Conservation (phyloP, 2,329 filamentous ascomycete species). For the Teratosphaeria epicoccoides region DNA sequence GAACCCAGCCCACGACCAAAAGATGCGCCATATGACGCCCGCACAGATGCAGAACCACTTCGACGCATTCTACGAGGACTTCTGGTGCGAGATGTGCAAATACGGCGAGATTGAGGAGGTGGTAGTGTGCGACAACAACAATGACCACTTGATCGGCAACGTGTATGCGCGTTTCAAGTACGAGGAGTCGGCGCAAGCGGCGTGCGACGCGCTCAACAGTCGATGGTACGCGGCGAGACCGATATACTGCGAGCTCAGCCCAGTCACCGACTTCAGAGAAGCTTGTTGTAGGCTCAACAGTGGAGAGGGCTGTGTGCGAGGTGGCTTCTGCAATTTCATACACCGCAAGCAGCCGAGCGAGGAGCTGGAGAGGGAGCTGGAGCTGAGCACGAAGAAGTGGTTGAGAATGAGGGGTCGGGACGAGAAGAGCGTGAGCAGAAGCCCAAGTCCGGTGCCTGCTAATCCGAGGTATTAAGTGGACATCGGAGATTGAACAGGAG, state of each 20-base stretch:
- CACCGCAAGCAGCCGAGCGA: slow-evolving; percentile 88
- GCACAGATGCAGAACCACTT: slow-evolving; percentile 98
- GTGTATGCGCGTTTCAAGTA: slow-evolving; percentile 99
- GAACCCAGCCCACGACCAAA: slow-evolving; percentile 81
- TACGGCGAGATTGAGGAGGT: slow-evolving; percentile 96
- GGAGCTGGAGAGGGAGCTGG: slow-evolving; percentile 80
- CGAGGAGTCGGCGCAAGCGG: slow-evolving; percentile 87
- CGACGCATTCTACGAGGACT: slow-evolving; percentile 98
- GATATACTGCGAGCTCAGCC: slow-evolving; percentile 95
- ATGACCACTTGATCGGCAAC: slow-evolving; percentile 97
- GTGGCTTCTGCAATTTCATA: slow-evolving; percentile 99
- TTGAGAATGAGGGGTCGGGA: slow-evolving; percentile 74
- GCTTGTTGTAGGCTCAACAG: slow-evolving; percentile 91
- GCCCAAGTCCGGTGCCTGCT: slow-evolving; percentile 75
- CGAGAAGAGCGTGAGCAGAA: slow-evolving; percentile 68
- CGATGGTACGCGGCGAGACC: slow-evolving; percentile 95
- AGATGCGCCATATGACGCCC: slow-evolving; percentile 76
- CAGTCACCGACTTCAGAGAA: slow-evolving; percentile 96
- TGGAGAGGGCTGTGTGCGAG: slow-evolving; percentile 89
- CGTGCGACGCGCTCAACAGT: slow-evolving; percentile 86
- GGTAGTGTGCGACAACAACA: slow-evolving; percentile 98
- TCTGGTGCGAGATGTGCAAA: slow-evolving; percentile 99
- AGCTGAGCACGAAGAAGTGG: slow-evolving; percentile 93
- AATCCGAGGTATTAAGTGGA: slow-evolving; percentile 49
- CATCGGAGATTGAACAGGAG: background rate